Base-by-base conservation (phyloP, 257 asterid species). In the Capsicum baccatum region DNA sequence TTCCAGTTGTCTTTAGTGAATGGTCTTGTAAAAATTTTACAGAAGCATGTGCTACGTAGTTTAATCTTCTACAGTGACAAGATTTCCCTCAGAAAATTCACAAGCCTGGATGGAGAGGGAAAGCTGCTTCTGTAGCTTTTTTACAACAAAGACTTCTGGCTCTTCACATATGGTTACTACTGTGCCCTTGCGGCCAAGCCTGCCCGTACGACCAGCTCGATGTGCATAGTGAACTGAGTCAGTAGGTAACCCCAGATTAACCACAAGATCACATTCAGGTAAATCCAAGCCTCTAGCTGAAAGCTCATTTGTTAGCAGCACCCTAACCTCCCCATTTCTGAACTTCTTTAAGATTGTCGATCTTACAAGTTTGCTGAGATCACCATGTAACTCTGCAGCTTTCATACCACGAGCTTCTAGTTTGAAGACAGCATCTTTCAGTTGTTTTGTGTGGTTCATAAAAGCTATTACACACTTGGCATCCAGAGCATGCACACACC, bases 211-310 rank as follows among this genome's bases (percentile, higher is more conserved):
- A 12, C 99, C 99, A 44, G 99, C 99, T 83, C 99, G 91, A 90
- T 97, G 99, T 3, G 99, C 97, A 76, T 95, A 97, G 80, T 97
- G 99, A 80, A 83, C 90, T 0, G 98, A 87, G 86, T 97, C 98
- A 15, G 99, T 97, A 13, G 99, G 98, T 87, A 97, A 83, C 82
- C 79, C 98, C 86, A 97, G 89, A 87, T 97, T 95, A 63, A 97
- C 99, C 37, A 97, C 99, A 71, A 97, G 98, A 86, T 97, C 98
- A 83, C 99, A 97, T 85, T 95, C 99, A 3, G 98, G 95, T 21
- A 97, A 85, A 88, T 97, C 99, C 81, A 97, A 91, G 83, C 99
- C 98, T 86, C 99, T 91, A 8, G 99, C 99, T 17, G 98, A 95
- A 19, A 97, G 98, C 89, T 97, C 99, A 76, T 91, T 97, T 12